Base-by-base conservation (phyloP, 805 yeast genomes). In the Candida sphagnicola region DNA sequence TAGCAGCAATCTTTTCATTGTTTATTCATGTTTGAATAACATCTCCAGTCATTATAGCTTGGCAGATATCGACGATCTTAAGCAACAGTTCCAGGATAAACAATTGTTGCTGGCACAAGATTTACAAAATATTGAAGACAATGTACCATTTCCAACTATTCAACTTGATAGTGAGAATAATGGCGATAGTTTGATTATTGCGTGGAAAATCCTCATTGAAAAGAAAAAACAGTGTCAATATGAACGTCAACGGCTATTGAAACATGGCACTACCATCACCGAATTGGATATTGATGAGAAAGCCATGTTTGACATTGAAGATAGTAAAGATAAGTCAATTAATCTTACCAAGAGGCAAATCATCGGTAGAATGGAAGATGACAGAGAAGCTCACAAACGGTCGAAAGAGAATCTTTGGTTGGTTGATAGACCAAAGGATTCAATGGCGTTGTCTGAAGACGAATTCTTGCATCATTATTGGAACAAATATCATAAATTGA, bases 351-450 rank as follows among this genome's bases (percentile, higher is more conserved):
- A 63, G 38, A 59, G 78, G 34, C 87, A 82, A 47, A 78, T 85
- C 13, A 56, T 88, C 13, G 72, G 77, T 26, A 67, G 98, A 43
- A 88, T 91, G 82, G 97, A 91, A 56, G 90, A 83, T 45, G 98
- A 91, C 56, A 69, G 99, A 48, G 99, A 91, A 56, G 69, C 95
- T 32, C 89, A 87, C 53, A 91, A 91, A 56, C 74, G 85, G 46
- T 75, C 84, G 11, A 88, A 90, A 49, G 97, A 91, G 51, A 77
- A 74, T 8, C 67, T 80, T 16, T 88, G 96, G 95, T 73, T 80
- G 8, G 78, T 83, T 1, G 71, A 69, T 23, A 60, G 85, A 42
- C 67, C 72, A 1, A 57, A 58, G 11, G 68, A 59, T 1, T 36
- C 59, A 4, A 55, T 38, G 33, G 50, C 44, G 24, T 70, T 60